A percentile compares a stretch with the other conserved stretches of the same genome.
These are phyloP conservation scores for Clonostachys chloroleuca DNA, from an alignment of 2,329 filamentous ascomycete species.

Conservation along the genomic window DNA sequence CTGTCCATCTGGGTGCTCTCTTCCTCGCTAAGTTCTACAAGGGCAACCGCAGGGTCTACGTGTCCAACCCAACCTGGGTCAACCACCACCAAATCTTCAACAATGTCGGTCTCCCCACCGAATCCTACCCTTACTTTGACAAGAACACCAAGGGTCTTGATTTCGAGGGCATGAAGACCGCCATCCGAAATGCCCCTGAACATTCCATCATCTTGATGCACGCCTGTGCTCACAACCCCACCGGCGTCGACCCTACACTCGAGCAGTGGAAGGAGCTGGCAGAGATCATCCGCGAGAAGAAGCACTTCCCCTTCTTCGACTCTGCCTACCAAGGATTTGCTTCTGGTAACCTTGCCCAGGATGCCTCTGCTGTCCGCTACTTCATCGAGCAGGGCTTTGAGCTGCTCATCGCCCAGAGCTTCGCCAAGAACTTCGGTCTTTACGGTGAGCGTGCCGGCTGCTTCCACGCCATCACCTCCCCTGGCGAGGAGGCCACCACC, in stretches of 20 bases:
- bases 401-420: slow-evolving; percentile 84
- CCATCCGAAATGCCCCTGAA: slow-evolving; percentile 67
- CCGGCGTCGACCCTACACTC: slow-evolving; percentile 88
- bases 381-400: slow-evolving; percentile 91
- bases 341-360: slow-evolving; percentile 78
- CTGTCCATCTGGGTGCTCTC: slow-evolving; percentile 86
- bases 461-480: slow-evolving; percentile 86
- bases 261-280: slow-evolving; percentile 95
- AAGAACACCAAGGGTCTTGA: slow-evolving; percentile 86
- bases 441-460: slow-evolving; percentile 95
- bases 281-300: slow-evolving; percentile 66
- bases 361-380: slow-evolving; percentile 90
- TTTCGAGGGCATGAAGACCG: slow-evolving; percentile 78
- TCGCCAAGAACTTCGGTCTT: slow-evolving; percentile 97
- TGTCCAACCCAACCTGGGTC: slow-evolving; percentile 95
- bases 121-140: slow-evolving; percentile 91
- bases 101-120: slow-evolving; percentile 77
- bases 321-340: slow-evolving; percentile 97
- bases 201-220: slow-evolving; percentile 87
- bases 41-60: slow-evolving; percentile 72
- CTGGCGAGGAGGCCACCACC: slow-evolving; percentile 61
- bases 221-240: slow-evolving; percentile 97
- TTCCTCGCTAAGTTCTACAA: slow-evolving; percentile 93
- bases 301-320: slow-evolving; percentile 98
- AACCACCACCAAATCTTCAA: slow-evolving; percentile 99